phyloP scores from a whole-genome alignment of 2,329 filamentous ascomycete species.

The Pezicula rhizophila region DNA sequence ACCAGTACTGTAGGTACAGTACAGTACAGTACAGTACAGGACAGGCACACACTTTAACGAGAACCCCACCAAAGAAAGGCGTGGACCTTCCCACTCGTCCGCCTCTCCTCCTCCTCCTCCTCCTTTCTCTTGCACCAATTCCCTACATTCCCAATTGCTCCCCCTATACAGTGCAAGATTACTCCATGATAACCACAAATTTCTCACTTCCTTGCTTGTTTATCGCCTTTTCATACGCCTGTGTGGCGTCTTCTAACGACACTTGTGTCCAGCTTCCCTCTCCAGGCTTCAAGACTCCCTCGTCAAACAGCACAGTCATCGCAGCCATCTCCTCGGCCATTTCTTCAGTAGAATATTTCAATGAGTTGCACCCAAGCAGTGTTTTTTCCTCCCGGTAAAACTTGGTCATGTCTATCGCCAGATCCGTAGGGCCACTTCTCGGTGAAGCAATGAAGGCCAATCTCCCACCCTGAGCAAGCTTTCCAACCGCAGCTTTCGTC shows the following conservation, averaged over 20 bases:
- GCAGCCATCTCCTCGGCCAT: constrained; percentile 32
- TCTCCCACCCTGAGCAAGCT: constrained; percentile 14
- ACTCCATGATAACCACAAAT: constrained; percentile 18
- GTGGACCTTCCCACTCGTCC: no score
- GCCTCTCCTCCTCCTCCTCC: no score
- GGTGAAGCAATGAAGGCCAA: constrained; percentile 20
- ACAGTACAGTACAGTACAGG: no score
- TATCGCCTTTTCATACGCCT: constrained; percentile 16
- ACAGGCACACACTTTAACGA: no score
- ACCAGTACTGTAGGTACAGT: no score
- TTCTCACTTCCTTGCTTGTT: constrained; percentile 12
- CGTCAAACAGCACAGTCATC: constrained; percentile 34
- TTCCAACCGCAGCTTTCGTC: constrained; percentile 12
- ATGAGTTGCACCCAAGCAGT: constrained; percentile 17
- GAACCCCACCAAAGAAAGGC: no score
- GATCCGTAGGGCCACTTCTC: constrained; percentile 11
- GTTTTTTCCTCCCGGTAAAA: constrained; percentile 20
- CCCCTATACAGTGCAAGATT: neutral
- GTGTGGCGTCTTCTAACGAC: constrained; percentile 15
- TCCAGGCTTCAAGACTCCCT: constrained; percentile 6
- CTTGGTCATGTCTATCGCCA: constrained; percentile 19
- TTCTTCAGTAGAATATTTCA: constrained; percentile 16
- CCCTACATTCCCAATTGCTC: no score
- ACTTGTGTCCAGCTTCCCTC: constrained; percentile 15
- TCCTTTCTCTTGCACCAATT: no score